A percentile compares a stretch with the other conserved stretches of the same genome.
These are phyloP conservation scores for Thermothelomyces thermophilus DNA, from an alignment of 2,329 filamentous ascomycete genomes.

Conservation along the genomic window DNA sequence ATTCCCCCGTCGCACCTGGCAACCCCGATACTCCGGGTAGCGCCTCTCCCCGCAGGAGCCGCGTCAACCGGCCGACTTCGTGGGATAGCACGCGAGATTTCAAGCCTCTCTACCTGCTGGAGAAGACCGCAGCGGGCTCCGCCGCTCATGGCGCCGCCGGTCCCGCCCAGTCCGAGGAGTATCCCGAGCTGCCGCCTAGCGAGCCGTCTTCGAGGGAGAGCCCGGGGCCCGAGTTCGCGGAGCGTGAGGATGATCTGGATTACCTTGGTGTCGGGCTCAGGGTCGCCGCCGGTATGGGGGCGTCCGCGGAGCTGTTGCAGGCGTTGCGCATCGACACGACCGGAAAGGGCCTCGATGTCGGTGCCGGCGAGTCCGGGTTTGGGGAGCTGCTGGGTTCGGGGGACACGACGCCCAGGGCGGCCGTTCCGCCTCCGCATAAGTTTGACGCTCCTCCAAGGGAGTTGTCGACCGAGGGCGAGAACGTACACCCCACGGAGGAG, in stretches of 20 bases:
- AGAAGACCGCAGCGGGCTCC: constrained; percentile 41
- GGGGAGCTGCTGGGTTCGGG: constrained; percentile 15
- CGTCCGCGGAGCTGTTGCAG: neutral
- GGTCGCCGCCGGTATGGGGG: neutral
- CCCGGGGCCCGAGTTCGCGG: constrained; percentile 26
- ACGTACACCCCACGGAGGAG: neutral
- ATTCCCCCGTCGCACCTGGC: constrained; percentile 27
- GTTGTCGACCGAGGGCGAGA: neutral
- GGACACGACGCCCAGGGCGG: constrained; percentile 19
- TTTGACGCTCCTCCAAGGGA: neutral
- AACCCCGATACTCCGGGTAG: constrained; percentile 22
- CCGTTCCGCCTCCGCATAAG: neutral
- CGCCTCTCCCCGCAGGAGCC: constrained; percentile 29
- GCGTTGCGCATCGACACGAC: constrained; percentile 19
- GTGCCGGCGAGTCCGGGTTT: constrained; percentile 1
- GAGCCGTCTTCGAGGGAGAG: constrained; percentile 29
- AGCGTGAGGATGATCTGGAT: constrained; percentile 27
- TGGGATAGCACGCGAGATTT: constrained; percentile 64
- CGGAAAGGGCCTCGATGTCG: constrained; percentile 1
- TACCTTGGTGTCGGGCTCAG: constrained; percentile 7
- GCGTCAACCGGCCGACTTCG: constrained; percentile 47
- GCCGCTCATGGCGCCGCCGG: constrained; percentile 15
- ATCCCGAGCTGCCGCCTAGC: constrained; percentile 46
- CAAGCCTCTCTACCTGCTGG: constrained; percentile 75
- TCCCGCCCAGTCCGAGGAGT: constrained; percentile 30